Percentiles rank a stretch among this genome's conserved stretches.
Conservation (phyloP, 2,329 filamentous ascomycete species). For the Trichoderma asperellum region DNA sequence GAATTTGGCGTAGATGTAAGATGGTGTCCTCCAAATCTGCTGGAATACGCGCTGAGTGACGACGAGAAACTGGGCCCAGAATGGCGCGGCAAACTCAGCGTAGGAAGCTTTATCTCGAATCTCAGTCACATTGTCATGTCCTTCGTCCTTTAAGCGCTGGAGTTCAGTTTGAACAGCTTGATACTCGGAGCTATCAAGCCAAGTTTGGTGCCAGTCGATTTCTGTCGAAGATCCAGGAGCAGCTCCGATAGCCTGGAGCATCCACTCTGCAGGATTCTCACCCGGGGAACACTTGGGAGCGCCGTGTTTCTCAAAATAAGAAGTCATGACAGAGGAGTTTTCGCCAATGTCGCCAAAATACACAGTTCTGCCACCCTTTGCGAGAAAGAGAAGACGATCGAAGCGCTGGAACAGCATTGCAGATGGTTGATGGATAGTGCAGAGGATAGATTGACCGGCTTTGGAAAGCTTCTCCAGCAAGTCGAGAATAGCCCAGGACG, state of each 20-base stretch:
- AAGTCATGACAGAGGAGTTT: conserved; percentile 43
- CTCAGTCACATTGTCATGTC: background rate
- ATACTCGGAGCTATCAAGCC: conserved; percentile 40
- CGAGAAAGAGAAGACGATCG: conserved; percentile 60
- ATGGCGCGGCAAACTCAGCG: conserved; percentile 71
- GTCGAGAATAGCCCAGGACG: conserved; percentile 72
- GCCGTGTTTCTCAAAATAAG: conserved; percentile 60
- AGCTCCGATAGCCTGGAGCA: conserved; percentile 48
- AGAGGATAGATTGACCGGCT: conserved; percentile 52
- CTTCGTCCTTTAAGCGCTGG: conserved; percentile 31
- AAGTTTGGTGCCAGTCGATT: conserved; percentile 44
- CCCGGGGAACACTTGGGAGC: conserved; percentile 46
- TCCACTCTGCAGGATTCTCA: conserved; percentile 70
- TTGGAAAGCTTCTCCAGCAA: conserved; percentile 68
- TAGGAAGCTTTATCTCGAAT: conserved; percentile 33
- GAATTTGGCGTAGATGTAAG: conserved; percentile 74
- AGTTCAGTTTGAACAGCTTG: conserved; percentile 40
- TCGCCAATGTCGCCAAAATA: conserved; percentile 64
- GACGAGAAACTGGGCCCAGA: conserved; percentile 61
- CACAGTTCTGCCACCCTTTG: conserved; percentile 45
- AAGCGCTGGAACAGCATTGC: conserved; percentile 50
- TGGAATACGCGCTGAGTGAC: conserved; percentile 70
- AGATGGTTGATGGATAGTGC: conserved; percentile 57
- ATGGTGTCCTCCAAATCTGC: conserved; percentile 78
- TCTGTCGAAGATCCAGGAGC: conserved; percentile 54